These are phyloP conservation scores for Sisymbrium irio DNA, from an alignment of 345 rosid species.

Conservation along the genomic window DNA sequence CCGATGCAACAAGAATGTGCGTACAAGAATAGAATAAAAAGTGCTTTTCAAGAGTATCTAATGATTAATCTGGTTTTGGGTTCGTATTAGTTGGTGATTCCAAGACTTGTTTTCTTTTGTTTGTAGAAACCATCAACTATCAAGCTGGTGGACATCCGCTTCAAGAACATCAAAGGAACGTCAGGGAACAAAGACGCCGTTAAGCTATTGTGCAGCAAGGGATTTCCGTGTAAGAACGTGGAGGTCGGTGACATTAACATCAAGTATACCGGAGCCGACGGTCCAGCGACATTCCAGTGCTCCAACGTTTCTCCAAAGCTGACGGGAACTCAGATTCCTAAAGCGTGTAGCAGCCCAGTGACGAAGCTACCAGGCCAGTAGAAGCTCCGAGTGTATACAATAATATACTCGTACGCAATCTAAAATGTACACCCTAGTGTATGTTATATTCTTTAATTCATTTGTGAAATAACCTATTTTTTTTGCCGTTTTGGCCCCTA, in stretches of 20 bases:
- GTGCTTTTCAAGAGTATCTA: background rate
- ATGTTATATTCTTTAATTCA: background rate
- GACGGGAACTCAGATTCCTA: conserved; percentile 28
- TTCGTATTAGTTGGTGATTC: background rate
- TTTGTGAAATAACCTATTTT: background rate
- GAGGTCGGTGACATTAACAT: conserved; percentile 40
- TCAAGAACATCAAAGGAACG: conserved; percentile 44
- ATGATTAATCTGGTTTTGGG: background rate
- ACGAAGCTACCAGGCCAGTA: conserved; percentile 22
- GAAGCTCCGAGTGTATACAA: conserved; percentile 6
- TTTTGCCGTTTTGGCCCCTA: background rate
- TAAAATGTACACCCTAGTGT: conserved; percentile 19
- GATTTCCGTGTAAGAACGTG: conserved; percentile 43
- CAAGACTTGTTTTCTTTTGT: background rate
- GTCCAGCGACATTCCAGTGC: conserved; percentile 36
- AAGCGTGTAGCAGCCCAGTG: conserved; percentile 36
- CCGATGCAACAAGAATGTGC: conserved; percentile 29
- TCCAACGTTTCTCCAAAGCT: conserved; percentile 41
- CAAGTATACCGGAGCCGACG: conserved; percentile 34
- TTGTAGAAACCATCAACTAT: conserved; percentile 25
- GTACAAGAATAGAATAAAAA: background rate
- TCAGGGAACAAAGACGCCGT: conserved; percentile 42
- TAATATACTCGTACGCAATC: background rate
- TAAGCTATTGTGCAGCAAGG: conserved; percentile 48
- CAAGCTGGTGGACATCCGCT: conserved; percentile 25